Percentiles rank a stretch among this genome's conserved stretches.
Conservation (phyloP, 345 rosid genomes). For the Brassica napus region DNA sequence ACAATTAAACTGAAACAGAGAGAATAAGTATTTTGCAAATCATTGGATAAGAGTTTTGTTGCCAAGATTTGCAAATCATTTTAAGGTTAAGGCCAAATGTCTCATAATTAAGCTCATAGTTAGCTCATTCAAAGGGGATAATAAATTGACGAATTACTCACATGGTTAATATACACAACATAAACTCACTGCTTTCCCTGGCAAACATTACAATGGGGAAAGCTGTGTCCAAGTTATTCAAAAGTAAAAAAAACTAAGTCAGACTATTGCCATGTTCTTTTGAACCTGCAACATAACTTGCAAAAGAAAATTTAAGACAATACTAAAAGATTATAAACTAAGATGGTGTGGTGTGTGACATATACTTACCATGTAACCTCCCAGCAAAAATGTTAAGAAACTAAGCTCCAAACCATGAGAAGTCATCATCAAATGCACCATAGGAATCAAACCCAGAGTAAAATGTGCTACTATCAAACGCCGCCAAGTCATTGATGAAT, state of each 20-base stretch:
- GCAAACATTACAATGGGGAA: slow-evolving; percentile 19
- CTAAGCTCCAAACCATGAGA: slow-evolving; percentile 39
- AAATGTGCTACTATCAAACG: slow-evolving; percentile 48
- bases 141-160: background rate
- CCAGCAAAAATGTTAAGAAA: slow-evolving; percentile 13
- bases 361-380: slow-evolving; percentile 33
- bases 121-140: background rate
- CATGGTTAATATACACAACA: background rate
- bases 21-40: no score
- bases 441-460: slow-evolving; percentile 42
- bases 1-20: no score
- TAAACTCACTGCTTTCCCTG: background rate
- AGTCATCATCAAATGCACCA: slow-evolving; percentile 41
- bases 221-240: slow-evolving; percentile 27
- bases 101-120: background rate
- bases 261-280: slow-evolving; percentile 31
- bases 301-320: background rate
- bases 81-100: background rate
- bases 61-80: background rate
- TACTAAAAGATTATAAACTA: background rate
- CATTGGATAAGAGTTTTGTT: no score
- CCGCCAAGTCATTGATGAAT: slow-evolving; percentile 44
- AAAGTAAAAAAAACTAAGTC: slow-evolving; percentile 10
- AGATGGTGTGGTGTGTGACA: slow-evolving; percentile 11
- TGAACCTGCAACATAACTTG: slow-evolving; percentile 22